Percentiles rank a stretch among this genome's conserved stretches.
These are phyloP conservation scores for Malassezia japonica DNA, from an alignment of 1,284 basidiomycete species.

Conservation along the genomic window DNA sequence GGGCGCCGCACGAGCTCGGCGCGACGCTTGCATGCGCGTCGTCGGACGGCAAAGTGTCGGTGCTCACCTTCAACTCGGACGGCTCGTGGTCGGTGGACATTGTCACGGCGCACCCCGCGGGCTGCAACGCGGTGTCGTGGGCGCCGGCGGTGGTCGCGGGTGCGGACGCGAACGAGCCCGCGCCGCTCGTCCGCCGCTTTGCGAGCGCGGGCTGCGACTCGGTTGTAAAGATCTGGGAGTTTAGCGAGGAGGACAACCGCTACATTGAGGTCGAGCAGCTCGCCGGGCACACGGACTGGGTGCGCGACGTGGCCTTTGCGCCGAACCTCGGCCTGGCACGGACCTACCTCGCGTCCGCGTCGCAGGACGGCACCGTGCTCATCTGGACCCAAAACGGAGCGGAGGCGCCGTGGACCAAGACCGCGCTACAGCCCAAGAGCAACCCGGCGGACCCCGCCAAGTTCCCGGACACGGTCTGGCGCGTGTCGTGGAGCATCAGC, in stretches of 20 bases:
- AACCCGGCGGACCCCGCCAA: constrained; percentile 19
- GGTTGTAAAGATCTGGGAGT: constrained; percentile 88
- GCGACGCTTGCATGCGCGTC: constrained; percentile 93
- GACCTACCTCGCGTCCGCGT: constrained; percentile 88
- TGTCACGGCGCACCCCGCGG: constrained; percentile 89
- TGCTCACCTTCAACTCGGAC: constrained; percentile 93
- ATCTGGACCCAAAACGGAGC: constrained; percentile 86
- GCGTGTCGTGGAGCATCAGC: constrained; percentile 90
- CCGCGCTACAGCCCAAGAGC: constrained; percentile 63
- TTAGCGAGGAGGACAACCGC: constrained; percentile 49
- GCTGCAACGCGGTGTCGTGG: constrained; percentile 96
- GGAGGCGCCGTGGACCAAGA: constrained; percentile 72
- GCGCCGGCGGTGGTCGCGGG: constrained; percentile 64
- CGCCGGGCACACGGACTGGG: constrained; percentile 76
- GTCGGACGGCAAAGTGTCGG: constrained; percentile 95
- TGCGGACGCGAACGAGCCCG: constrained; percentile 44
- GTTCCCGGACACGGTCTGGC: constrained; percentile 62
- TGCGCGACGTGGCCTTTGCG: constrained; percentile 93
- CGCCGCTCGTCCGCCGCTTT: constrained; percentile 52
- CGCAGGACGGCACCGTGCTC: constrained; percentile 75
- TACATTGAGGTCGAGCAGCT: constrained; percentile 39
- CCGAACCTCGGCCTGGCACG: constrained; percentile 90
- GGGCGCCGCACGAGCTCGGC: constrained; percentile 95
- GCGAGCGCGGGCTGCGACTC: constrained; percentile 94
- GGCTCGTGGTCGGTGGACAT: constrained; percentile 92